Base-by-base conservation (phyloP, 2,329 filamentous ascomycete species). In the Calonectria honghensis region DNA sequence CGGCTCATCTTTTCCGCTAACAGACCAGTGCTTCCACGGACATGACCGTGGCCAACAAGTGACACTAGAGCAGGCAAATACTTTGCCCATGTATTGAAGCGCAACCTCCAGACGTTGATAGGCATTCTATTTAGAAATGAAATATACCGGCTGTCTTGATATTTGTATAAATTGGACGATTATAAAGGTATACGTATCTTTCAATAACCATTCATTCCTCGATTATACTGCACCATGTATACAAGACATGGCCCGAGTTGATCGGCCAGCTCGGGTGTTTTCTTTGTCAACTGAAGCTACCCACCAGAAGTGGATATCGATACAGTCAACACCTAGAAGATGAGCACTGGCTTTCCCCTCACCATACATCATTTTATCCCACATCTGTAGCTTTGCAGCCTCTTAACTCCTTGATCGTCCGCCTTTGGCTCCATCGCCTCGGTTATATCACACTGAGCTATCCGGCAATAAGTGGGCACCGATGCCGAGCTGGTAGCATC, bases 381-480 rank as follows among this genome's bases (percentile, higher is more conserved):
- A 24, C 45, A 24, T 10, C n/a, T 48, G n/a, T n/a, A 20, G 6
- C 10, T 24, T 13, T 48, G n/a, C n/a, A 48, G n/a, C 45, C n/a
- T 24, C 45, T n/a, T 3, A 6, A 41, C 16, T 24, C 18, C 7
- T 10, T 16, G 13, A 61, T 18, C 16, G 41, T 18, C 16, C 11
- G 57, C 6, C 35, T 29, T 27, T 39, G 24, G n/a, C 7, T 41
- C 7, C 2, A 63, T 16, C 16, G 24, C 13, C 57, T 37, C 57
- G 35, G 57, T 27, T 20, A 29, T 39, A 29, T 18, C 57, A 45
- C 24, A 6, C 18, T 11, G 27, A 63, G 57, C 6, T 41, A 3
- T 16, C 41, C 57, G 57, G 57, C 37, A 63, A 20, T 27, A 63
- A 63, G 57, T 63, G 57, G 57, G 20, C 35, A 41, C 57, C 7